Base-by-base conservation (phyloP, 441 rosid genomes). In the Pelargonium myrrhifolium region DNA sequence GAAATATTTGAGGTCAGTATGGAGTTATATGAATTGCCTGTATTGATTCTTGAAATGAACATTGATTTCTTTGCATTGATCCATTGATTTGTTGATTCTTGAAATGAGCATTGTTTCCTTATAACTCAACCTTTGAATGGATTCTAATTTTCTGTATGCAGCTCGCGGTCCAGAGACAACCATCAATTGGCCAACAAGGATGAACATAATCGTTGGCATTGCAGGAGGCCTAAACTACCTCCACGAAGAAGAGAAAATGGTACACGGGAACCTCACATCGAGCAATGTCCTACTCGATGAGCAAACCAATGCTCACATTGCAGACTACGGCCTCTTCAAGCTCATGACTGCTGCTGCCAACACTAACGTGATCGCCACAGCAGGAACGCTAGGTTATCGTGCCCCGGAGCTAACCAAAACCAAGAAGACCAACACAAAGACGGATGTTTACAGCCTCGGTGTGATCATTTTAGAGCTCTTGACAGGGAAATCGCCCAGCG, bases 401-500 rank as follows among this genome's bases (percentile, higher is more conserved):
- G 89, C 93, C 15, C 90, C 93, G 14, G 93, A 87, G 76, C 78
- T 87, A 24, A 80, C 87, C 0, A 85, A 84, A 53, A 79, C 81
- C 42, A 87, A 85, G 80, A 84, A 87, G 68, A 84, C 87, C 39
- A 84, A 74, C 80, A 71, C 84, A 0, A 85, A 85, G 82, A 85
- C 88, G 0, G 90, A 87, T 21, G 86, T 85, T 0, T 87, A 84
- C 83, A 84, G 90, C 77, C 79, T 87, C 28, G 90, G 93, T 35
- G 82, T 85, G 70, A 78, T 85, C 74, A 74, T 87, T 22, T 66
- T 85, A 39, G 90, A 87, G 78, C 87, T 85, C 40, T 64, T 87
- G 56, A 87, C 88, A 1, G 93, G 93, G 28, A 87, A 85, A 72
- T 82, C 89, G 14, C 92, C 92, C 0, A 79, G 88, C 49, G 93